Evolutionary conservation across 257 asterid species (phyloP).

Genomic region (Thymus quinquecostatus): DNA sequence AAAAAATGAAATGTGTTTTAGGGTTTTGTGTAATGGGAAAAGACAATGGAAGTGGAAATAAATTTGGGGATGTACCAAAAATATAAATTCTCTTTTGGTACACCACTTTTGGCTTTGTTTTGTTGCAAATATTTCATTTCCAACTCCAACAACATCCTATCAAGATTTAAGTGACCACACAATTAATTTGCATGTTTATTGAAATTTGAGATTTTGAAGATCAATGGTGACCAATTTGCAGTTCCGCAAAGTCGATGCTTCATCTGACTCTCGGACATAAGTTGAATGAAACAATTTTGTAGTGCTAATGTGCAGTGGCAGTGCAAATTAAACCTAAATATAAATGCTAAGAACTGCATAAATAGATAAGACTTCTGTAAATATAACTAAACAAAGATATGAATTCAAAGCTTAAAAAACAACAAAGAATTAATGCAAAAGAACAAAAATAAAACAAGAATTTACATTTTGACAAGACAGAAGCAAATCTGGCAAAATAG

Average conservation of each 20-base stretch:
- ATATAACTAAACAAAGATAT: neutral
- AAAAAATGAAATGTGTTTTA: neutral
- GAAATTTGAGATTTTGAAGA: neutral
- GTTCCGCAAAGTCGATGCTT: neutral
- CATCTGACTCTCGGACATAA: conserved; percentile 10
- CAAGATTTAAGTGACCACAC: neutral
- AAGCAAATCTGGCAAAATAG: conserved; percentile 35
- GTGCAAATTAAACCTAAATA: neutral
- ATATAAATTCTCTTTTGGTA: neutral
- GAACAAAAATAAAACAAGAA: conserved; percentile 2
- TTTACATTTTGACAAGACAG: conserved; percentile 38
- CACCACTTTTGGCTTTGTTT: neutral
- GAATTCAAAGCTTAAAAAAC: no score
- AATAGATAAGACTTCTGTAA: neutral
- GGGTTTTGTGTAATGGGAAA: neutral
- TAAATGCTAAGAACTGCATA: neutral
- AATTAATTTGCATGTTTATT: neutral
- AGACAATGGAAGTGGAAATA: neutral
- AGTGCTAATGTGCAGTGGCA: conserved; percentile 13
- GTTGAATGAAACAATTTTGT: conserved; percentile 16
- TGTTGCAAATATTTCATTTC: neutral
- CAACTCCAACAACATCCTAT: neutral
- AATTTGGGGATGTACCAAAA: neutral
- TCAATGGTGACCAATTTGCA: conserved; percentile 16
- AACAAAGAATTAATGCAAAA: neutral